Evolutionary conservation across 768 basidiomycete species (phyloP), one percentile per base, ranked within the genome.

Genomic region (Cystobasidium ongulense): DNA sequence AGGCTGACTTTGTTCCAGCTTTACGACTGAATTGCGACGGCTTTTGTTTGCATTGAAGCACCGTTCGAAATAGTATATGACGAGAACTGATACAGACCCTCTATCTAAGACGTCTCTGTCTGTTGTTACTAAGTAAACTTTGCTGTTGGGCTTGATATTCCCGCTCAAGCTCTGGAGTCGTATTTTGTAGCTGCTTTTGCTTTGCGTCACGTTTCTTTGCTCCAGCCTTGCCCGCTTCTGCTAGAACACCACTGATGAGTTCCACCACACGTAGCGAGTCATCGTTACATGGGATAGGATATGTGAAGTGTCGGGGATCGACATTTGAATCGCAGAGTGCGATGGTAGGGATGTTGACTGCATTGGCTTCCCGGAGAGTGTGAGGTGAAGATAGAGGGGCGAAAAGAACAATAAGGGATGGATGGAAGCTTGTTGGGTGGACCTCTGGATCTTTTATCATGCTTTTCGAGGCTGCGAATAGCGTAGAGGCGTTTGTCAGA

Each of bases 281-380:
- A 82, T 95, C 92, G 81, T 98, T 99, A n/a, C 91, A 93, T 0
- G 93, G 94, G 79, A 99, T 97, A 52, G 96, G 90, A 81, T 96
- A 98, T 86, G 97, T 96, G 75, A 99, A 94, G 43, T 92, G 85
- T 29, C 96, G 88, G 4, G 96, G 96, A 82, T 99, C 96, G 52
- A 88, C 90, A 80, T 99, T 92, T 25, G 93, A 91, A 82, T 99
- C 96, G 67, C 94, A 87, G 74, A 98, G 88, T 38, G 89, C 96
- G 74, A 98, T 88, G 0, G 96, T 98, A 0, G 96, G 96, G 71
- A 98, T 86, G 79, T 94, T 89, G 75, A 89, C 86, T 70, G 88
- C 84, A 18, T 92, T 91, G 78, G 92, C 94, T 83, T 99, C 96
- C 67, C 89, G 87, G 78, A 98, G 90, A 18, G 91, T 91, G 76